Percentiles rank a stretch among this genome's conserved stretches.
Evolutionary conservation across 192 early-diverging fungal genomes (phyloP).

Genomic region (Linnemannia schmuckeri): DNA sequence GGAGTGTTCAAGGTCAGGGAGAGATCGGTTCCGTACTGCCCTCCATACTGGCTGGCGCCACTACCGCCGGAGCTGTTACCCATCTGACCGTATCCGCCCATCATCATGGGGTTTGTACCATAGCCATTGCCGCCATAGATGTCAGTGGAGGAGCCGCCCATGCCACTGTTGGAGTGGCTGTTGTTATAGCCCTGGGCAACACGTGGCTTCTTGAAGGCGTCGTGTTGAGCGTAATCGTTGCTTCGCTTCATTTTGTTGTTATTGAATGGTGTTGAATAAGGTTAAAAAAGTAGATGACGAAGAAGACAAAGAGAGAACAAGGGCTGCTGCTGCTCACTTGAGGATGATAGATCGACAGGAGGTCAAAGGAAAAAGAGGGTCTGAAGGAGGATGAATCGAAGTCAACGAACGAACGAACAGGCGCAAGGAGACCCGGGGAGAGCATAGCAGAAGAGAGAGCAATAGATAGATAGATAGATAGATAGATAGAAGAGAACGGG

Average conservation of each 20-base stretch:
- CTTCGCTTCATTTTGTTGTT: slow-evolving; percentile 67
- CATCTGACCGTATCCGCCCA: slow-evolving; percentile 53
- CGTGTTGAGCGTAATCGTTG: slow-evolving; percentile 70
- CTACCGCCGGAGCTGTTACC: slow-evolving; percentile 11
- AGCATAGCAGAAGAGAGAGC: neutral
- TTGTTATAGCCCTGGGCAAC: slow-evolving; percentile 63
- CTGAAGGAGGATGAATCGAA: neutral
- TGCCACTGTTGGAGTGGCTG: slow-evolving; percentile 21
- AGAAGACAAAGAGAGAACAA: neutral
- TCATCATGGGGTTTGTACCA: slow-evolving; percentile 59
- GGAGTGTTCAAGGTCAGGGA: slow-evolving; percentile 30
- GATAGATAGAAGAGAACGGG: neutral
- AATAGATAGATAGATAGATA: neutral
- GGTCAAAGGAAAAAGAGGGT: neutral
- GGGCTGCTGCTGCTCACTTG: neutral
- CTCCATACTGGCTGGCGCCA: slow-evolving; percentile 36
- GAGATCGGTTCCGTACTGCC: slow-evolving; percentile 38
- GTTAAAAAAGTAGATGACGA: neutral
- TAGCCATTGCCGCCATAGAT: slow-evolving; percentile 37
- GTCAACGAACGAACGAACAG: slow-evolving; percentile 16
- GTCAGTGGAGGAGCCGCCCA: slow-evolving; percentile 36
- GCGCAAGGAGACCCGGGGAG: neutral
- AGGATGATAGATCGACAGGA: neutral
- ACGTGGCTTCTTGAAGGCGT: slow-evolving; percentile 71
- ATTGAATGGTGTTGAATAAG: neutral